phyloP scores from a whole-genome alignment of 2,329 filamentous ascomycete genomes.

The Tolypocladium sp. region DNA sequence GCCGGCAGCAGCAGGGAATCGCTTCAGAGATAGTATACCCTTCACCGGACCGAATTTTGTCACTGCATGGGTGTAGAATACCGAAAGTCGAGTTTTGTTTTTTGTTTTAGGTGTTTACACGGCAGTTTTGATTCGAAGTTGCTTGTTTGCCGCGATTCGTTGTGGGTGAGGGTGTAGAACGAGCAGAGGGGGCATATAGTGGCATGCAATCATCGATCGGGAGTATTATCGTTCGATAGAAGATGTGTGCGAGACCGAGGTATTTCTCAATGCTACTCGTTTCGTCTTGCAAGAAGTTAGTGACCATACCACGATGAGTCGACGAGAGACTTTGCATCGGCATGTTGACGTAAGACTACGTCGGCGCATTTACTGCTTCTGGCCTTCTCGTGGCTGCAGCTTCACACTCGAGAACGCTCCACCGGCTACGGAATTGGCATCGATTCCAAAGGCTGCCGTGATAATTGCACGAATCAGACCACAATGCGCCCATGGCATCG shows the following conservation, averaged over 20 bases:
- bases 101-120: slow-evolving; percentile 7
- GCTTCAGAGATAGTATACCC: neutral
- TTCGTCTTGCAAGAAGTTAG: neutral
- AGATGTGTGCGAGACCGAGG: neutral
- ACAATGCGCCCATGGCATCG: neutral
- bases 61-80: slow-evolving; percentile 7
- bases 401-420: neutral
- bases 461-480: neutral
- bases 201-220: neutral
- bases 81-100: slow-evolving; percentile 5
- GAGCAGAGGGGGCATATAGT: neutral
- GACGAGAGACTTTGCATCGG: neutral
- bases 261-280: neutral
- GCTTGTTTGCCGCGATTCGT: neutral
- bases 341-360: neutral
- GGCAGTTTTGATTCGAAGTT: neutral
- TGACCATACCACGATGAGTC: neutral
- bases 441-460: neutral
- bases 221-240: neutral
- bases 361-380: neutral
- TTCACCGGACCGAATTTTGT: slow-evolving; percentile 1
- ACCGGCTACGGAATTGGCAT: too few relatives aligned
- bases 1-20: neutral
- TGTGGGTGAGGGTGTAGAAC: neutral
- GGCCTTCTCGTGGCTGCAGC: neutral